These are phyloP conservation scores for Lathyrus oleraceus DNA, from an alignment of 306 rosid species.

Conservation along the genomic window DNA sequence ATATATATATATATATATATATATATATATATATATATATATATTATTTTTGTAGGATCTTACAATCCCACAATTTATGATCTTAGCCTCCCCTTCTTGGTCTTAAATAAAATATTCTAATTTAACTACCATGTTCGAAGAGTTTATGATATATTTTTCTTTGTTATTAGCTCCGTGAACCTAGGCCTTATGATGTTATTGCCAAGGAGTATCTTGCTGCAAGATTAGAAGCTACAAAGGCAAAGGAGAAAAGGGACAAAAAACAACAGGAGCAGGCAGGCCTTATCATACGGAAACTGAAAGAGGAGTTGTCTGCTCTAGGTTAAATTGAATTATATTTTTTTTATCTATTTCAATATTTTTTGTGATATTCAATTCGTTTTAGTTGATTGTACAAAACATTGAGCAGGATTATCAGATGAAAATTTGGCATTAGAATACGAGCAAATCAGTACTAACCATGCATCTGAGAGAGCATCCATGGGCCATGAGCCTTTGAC, in stretches of 20 bases:
- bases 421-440: conserved; percentile 62
- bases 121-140: background rate
- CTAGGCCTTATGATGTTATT: conserved; percentile 75
- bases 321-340: conserved; percentile 50
- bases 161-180: conserved; percentile 51
- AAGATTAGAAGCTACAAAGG: conserved; percentile 76
- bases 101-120: background rate
- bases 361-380: conserved; percentile 18
- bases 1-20: no score
- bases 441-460: conserved; percentile 50
- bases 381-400: conserved; percentile 30
- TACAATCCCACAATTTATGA: background rate
- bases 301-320: conserved; percentile 72
- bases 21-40: no score
- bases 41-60: background rate
- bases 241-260: conserved; percentile 72
- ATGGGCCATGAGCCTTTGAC: conserved; percentile 40
- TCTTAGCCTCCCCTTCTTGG: background rate
- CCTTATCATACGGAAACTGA: conserved; percentile 67
- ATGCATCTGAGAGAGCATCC: conserved; percentile 44
- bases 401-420: conserved; percentile 72
- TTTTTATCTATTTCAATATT: conserved; percentile 32
- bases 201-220: conserved; percentile 80
- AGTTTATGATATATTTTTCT: conserved; percentile 31
- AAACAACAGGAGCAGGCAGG: conserved; percentile 79